Conservation (phyloP, 1,284 basidiomycete genomes). For the Naganishia sp. region DNA sequence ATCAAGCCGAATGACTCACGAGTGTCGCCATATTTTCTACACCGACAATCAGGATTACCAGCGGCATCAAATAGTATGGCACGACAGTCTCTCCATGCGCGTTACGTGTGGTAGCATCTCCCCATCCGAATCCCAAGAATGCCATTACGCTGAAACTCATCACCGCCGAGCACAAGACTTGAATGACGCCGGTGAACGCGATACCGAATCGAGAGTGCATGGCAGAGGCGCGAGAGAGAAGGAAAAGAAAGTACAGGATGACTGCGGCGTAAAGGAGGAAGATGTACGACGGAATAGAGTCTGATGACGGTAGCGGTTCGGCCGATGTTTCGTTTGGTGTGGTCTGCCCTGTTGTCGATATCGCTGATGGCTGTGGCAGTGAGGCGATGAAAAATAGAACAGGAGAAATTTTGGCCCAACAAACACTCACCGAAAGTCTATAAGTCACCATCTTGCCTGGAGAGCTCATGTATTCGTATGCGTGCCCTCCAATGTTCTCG, state of each 20-base stretch:
- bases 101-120: slow-evolving; percentile 39
- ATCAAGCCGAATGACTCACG: slow-evolving; percentile 56
- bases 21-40: slow-evolving; percentile 97
- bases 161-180: slow-evolving; percentile 86
- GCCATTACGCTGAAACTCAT: slow-evolving; percentile 78
- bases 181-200: slow-evolving; percentile 87
- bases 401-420: neutral
- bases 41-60: slow-evolving; percentile 92
- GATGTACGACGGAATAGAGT: slow-evolving; percentile 62
- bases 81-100: slow-evolving; percentile 44
- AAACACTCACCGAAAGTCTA: slow-evolving; percentile 4
- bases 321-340: neutral
- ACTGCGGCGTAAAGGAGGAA: slow-evolving; percentile 81
- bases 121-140: slow-evolving; percentile 47
- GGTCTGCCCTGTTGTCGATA: neutral
- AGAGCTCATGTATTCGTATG: slow-evolving; percentile 5
- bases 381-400: neutral
- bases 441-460: neutral
- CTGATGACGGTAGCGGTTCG: neutral
- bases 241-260: slow-evolving; percentile 57
- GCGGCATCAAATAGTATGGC: slow-evolving; percentile 69
- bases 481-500: neutral
- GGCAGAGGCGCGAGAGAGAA: slow-evolving; percentile 73
- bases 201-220: slow-evolving; percentile 90
- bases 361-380: neutral